These are phyloP conservation scores for Penicillium sp. DNA, from an alignment of 2,329 filamentous ascomycete genomes.

Conservation along the genomic window DNA sequence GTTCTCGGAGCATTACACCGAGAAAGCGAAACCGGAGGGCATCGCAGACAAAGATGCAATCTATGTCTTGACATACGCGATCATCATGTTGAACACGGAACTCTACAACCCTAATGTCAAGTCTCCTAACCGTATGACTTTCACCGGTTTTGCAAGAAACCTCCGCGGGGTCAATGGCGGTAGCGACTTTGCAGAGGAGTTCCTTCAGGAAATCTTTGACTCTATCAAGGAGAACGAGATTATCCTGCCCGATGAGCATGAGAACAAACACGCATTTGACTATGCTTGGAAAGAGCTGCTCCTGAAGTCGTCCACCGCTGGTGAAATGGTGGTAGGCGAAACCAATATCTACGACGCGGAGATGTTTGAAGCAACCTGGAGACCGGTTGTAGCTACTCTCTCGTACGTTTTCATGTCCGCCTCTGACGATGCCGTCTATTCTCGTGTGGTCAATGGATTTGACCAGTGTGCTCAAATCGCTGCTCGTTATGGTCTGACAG, in stretches of 20 bases:
- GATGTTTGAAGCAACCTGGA: slow-evolving; percentile 97
- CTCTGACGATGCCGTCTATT: slow-evolving; percentile 93
- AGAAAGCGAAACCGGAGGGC: slow-evolving; percentile 67
- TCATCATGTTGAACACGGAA: slow-evolving; percentile 97
- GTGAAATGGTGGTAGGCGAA: slow-evolving; percentile 74
- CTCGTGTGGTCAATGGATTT: slow-evolving; percentile 89
- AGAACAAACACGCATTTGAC: slow-evolving; percentile 94
- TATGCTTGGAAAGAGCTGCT: slow-evolving; percentile 96
- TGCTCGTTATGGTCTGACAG: slow-evolving; percentile 76
- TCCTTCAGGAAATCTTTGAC: slow-evolving; percentile 82
- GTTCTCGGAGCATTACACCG: slow-evolving; percentile 84
- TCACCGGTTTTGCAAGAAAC: slow-evolving; percentile 81
- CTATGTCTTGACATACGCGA: slow-evolving; percentile 90
- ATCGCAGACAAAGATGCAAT: slow-evolving; percentile 85
- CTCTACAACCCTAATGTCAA: slow-evolving; percentile 90
- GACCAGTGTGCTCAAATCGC: slow-evolving; percentile 95
- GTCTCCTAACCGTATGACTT: slow-evolving; percentile 76
- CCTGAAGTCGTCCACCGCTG: slow-evolving; percentile 76
- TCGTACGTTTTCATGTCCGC: slow-evolving; percentile 99
- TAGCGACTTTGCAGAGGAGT: slow-evolving; percentile 80
- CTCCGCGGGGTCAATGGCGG: slow-evolving; percentile 86
- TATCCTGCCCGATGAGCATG: slow-evolving; percentile 94
- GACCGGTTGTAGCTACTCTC: slow-evolving; percentile 87
- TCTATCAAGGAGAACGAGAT: slow-evolving; percentile 94
- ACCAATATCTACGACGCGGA: slow-evolving; percentile 96